phyloP scores from a whole-genome alignment of 306 rosid genomes.

The Benincasa hispida region DNA sequence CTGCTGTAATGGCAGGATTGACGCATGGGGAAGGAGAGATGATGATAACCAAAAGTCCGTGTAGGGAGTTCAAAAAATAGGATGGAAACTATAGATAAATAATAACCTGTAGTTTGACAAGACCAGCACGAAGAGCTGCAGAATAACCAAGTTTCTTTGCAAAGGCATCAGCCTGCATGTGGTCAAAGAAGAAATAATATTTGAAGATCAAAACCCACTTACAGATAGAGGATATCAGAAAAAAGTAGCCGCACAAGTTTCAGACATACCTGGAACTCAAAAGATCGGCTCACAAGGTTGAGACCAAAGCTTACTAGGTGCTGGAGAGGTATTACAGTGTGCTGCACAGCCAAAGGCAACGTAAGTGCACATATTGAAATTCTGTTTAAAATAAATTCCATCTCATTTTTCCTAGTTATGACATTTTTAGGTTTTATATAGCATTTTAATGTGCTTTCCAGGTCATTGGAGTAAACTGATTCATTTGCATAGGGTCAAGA shows the following conservation, averaged over 20 bases:
- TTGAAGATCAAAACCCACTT: not conserved
- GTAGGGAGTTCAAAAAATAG: not conserved
- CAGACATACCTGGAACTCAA: slow-evolving; percentile 72
- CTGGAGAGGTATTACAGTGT: slow-evolving; percentile 79
- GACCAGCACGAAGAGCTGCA: slow-evolving; percentile 47
- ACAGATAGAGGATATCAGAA: not conserved
- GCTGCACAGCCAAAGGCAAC: slow-evolving; percentile 44
- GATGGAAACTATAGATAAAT: slow-evolving; percentile 3
- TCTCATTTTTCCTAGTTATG: not conserved
- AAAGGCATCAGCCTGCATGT: slow-evolving; percentile 74
- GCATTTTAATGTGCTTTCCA: not conserved
- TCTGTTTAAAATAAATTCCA: not conserved
- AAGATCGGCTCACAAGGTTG: slow-evolving; percentile 84
- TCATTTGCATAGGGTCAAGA: not conserved
- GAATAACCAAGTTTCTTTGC: slow-evolving; percentile 80
- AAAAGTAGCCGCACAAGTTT: not conserved
- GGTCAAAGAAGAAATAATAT: not conserved
- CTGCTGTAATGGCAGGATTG: not conserved
- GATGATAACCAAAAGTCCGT: not conserved
- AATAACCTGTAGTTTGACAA: slow-evolving; percentile 73
- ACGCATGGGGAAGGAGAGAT: not conserved
- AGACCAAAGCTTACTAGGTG: slow-evolving; percentile 84
- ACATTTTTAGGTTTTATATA: not conserved
- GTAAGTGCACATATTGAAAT: slow-evolving; percentile 8
- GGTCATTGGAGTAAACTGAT: not conserved